Evolutionary conservation across 1,284 basidiomycete genomes (phyloP).

Genomic region (Marasmius fiardii): DNA sequence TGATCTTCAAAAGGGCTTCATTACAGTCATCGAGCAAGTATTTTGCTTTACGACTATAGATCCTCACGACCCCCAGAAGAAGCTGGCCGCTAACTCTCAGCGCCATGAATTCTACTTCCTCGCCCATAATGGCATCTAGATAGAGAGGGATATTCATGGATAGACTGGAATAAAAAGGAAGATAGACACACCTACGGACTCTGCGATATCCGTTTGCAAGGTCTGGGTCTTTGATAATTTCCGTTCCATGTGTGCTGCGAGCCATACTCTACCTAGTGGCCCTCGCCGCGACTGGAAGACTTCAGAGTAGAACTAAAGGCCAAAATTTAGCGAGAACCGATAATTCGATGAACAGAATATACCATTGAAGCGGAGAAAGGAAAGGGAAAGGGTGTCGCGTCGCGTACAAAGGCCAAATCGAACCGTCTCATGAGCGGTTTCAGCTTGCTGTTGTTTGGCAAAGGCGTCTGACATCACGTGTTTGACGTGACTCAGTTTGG

Average conservation of each 20-base stretch:
- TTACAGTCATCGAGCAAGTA: constrained; percentile 98
- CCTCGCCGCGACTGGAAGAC: constrained; percentile 91
- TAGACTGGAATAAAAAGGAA: neutral
- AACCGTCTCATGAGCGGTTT: neutral
- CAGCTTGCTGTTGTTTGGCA: constrained; percentile 22
- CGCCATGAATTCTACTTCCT: constrained; percentile 88
- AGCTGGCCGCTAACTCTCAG: constrained; percentile 94
- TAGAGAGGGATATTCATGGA: neutral
- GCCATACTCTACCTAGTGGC: constrained; percentile 95
- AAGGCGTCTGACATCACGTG: too few relatives aligned
- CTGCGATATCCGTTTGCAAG: constrained; percentile 89
- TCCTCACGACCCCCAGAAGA: constrained; percentile 92
- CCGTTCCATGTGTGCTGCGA: constrained; percentile 97
- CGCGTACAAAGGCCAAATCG: neutral
- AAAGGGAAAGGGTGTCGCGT: constrained; percentile 6
- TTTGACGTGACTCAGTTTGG: neutral
- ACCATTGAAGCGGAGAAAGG: constrained; percentile 30
- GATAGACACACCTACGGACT: constrained; percentile 71
- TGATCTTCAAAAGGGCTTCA: constrained; percentile 93
- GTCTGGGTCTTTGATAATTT: constrained; percentile 96
- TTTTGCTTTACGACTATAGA: constrained; percentile 97
- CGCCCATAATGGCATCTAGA: constrained; percentile 83
- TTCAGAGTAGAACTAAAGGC: constrained; percentile 82
- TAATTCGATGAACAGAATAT: constrained; percentile 1
- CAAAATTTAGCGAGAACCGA: too few relatives aligned